Base-by-base conservation (phyloP, 495 filamentous ascomycete species). In the Aspergillus cristatus region DNA sequence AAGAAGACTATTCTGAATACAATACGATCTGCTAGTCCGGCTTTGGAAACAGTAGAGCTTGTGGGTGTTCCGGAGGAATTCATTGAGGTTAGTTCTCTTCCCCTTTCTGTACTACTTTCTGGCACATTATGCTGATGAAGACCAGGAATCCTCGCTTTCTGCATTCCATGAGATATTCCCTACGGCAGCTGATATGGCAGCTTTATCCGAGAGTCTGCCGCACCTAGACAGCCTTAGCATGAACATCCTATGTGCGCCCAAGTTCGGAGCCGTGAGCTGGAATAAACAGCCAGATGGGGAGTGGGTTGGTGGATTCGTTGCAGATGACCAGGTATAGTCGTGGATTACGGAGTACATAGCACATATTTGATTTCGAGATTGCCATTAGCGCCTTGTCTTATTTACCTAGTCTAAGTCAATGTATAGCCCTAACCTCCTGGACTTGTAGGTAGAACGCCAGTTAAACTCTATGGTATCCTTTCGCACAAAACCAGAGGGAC, bases 31-130 rank as follows among this genome's bases (percentile, higher is more conserved):
- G 31, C 17, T 2, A 18, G 30, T 12, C 0, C 6, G 7, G 14
- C 38, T n/a, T 12, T 43, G 17, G 41, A 43, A 8, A 16, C 28
- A 13, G 33, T 43, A 1, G 41, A 43, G 18, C 22, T 43, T 38
- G 41, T 43, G 2, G 41, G 33, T 2, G 35, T 37, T 14, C 41
- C 41, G 7, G 24, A 24, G 14, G 34, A 38, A 30, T 14, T 33
- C 13, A 14, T 6, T 6, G 35, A 32, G 17, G 35, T 36, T n/a
- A 37, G 34, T 32, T n/a, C 11, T 32, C 12, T 29, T 18, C 5
- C 20, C 30, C 12, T n/a, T 12, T n/a, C 15, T 15, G 18, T 10
- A 7, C 11, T 43, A 18, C 14, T 35, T 17, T 22, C 32, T 35
- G n/a, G n/a, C 12, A 30, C 5, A 14, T 11, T n/a, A 11, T 4